Conservation (phyloP, 1,284 basidiomycete species). For the Trametes polyzona region DNA sequence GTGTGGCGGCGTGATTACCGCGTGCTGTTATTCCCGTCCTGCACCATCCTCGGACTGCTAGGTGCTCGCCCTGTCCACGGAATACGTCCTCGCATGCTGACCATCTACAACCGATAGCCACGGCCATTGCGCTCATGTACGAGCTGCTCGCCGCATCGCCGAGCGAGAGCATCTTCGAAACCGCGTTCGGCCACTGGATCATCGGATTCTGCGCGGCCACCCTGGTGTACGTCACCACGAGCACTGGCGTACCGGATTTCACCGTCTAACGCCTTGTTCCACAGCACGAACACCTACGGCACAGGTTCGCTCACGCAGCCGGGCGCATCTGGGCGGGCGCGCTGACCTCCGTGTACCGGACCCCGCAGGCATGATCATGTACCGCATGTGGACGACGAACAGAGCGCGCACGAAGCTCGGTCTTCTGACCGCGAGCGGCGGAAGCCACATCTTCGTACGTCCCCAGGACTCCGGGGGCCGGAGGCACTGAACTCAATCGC, state of each 20-base stretch:
- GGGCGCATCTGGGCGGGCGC: not conserved
- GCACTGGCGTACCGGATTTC: not conserved
- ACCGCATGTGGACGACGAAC: not conserved
- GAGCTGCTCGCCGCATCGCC: no score
- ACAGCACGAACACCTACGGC: not conserved
- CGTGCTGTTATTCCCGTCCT: constrained; percentile 6
- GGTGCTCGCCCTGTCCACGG: not conserved
- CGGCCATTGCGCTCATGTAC: no score
- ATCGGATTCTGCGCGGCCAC: constrained; percentile 1
- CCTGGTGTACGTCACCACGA: not conserved
- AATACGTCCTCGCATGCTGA: no score
- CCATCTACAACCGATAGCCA: no score
- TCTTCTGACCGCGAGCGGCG: not conserved
- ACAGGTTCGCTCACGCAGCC: not conserved
- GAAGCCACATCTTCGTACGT: not conserved
- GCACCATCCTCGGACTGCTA: not conserved
- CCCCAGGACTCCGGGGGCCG: no score
- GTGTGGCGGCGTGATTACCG: constrained; percentile 3
- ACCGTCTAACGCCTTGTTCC: not conserved
- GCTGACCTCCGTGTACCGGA: not conserved
- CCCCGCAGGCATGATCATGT: not conserved
- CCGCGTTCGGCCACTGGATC: constrained; percentile 11
- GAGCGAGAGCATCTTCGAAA: constrained; percentile 3
- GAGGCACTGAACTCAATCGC: not conserved
- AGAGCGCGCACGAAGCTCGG: not conserved